phyloP scores from a whole-genome alignment of 1,284 basidiomycete genomes.

The Hemileia vastatrix region DNA sequence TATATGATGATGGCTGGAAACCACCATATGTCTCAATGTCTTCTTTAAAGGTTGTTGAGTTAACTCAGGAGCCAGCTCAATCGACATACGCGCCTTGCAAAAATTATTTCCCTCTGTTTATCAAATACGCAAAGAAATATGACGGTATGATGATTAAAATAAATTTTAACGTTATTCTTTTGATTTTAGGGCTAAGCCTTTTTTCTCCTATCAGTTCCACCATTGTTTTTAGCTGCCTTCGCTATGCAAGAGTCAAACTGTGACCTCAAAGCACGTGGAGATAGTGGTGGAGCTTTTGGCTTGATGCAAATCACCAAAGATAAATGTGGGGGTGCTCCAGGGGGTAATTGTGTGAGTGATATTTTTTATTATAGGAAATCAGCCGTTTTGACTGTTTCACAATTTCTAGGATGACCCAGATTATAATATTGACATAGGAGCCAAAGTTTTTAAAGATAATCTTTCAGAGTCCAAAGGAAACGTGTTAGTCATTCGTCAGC shows the following conservation, averaged over 20 bases:
- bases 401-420: constrained; percentile 23
- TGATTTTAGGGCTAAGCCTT: too few relatives aligned
- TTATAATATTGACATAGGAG: constrained; percentile 53
- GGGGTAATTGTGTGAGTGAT: constrained; percentile 55
- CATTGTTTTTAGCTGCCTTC: constrained; percentile 70
- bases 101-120: constrained; percentile 10
- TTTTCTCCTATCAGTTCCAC: constrained; percentile 48
- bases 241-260: constrained; percentile 73
- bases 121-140: constrained; percentile 4
- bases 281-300: constrained; percentile 64
- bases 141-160: too few relatives aligned
- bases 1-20: constrained; percentile 10
- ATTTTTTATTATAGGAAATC: constrained; percentile 49
- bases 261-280: constrained; percentile 59
- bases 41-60: constrained; percentile 1
- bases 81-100: constrained; percentile 15
- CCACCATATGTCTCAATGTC: constrained; percentile 9
- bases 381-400: constrained; percentile 42
- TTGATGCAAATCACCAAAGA: constrained; percentile 70
- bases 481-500: constrained; percentile 47
- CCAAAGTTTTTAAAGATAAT: constrained; percentile 54
- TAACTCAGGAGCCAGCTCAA: constrained; percentile 11
- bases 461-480: constrained; percentile 54
- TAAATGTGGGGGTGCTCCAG: constrained; percentile 62
- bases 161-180: too few relatives aligned